These are phyloP conservation scores for Pelagomonas calceolata DNA, from an alignment of 108 stramenopile genomes.

Conservation along the genomic window DNA sequence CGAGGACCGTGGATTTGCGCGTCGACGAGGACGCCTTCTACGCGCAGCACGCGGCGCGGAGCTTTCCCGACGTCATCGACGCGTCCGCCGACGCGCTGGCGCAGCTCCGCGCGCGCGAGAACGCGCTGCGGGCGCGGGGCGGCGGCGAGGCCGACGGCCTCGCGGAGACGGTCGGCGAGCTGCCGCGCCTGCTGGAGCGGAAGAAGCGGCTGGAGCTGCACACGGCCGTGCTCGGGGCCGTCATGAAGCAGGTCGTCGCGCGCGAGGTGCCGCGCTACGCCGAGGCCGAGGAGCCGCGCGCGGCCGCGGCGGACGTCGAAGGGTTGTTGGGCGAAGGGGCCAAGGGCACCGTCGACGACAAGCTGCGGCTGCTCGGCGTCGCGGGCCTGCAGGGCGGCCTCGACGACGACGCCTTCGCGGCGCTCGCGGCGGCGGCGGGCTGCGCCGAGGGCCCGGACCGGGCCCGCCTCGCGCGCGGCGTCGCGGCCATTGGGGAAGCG, in stretches of 20 bases:
- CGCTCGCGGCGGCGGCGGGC: conserved; percentile 53
- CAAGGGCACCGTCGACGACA: conserved; percentile 89
- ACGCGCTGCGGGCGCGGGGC: conserved; percentile 58
- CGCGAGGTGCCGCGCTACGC: conserved; percentile 91
- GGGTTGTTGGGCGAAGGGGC: conserved; percentile 56
- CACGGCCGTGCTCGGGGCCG: conserved; percentile 87
- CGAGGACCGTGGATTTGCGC: neutral
- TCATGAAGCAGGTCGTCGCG: conserved; percentile 89
- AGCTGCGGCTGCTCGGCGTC: conserved; percentile 77
- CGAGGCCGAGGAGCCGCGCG: conserved; percentile 67
- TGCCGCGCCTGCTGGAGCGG: conserved; percentile 80
- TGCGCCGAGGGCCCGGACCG: conserved; percentile 43
- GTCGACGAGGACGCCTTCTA: conserved; percentile 23
- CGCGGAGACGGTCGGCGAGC: conserved; percentile 77
- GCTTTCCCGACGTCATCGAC: conserved; percentile 95
- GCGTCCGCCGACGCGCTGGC: conserved; percentile 83
- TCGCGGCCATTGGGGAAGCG: conserved; percentile 60
- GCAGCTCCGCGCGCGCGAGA: conserved; percentile 64
- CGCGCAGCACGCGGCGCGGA: conserved; percentile 68
- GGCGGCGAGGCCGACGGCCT: conserved; percentile 27
- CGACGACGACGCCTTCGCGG: conserved; percentile 63
- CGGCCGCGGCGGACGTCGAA: conserved; percentile 65
- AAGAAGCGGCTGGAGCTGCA: conserved; percentile 92
- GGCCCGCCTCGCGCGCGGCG: conserved; percentile 36
- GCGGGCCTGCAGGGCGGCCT: conserved; percentile 58